A percentile compares a stretch with the other conserved stretches of the same genome.
phyloP scores from a whole-genome alignment of 345 rosid species.

The Garcia nutans region DNA sequence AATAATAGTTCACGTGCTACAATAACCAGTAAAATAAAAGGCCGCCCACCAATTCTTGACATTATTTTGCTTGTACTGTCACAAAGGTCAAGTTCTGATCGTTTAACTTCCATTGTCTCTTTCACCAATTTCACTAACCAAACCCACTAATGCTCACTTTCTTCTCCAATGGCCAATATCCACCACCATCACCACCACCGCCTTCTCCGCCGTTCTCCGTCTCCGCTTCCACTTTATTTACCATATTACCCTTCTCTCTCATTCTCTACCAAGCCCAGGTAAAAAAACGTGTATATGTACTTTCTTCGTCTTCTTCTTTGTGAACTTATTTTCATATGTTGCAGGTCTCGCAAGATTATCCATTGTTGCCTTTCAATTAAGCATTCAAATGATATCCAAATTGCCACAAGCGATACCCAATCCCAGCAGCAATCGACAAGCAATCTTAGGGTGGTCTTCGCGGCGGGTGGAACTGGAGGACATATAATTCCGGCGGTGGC shows the following conservation, averaged over 20 bases:
- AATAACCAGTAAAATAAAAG: too few relatives aligned
- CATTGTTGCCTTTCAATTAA: conserved; percentile 40
- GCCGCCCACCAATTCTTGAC: too few relatives aligned
- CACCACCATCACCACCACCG: conserved; percentile 9
- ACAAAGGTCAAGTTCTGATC: not conserved
- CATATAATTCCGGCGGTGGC: conserved; percentile 78
- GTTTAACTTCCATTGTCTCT: not conserved
- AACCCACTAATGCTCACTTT: conserved; percentile 4
- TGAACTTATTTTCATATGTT: not conserved
- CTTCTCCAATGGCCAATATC: conserved; percentile 8
- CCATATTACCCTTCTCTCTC: conserved; percentile 10
- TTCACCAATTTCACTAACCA: not conserved
- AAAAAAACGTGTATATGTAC: not conserved
- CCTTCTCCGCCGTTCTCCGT: conserved; percentile 7
- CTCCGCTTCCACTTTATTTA: conserved; percentile 14
- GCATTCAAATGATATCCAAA: conserved; percentile 19
- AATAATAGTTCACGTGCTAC: too few relatives aligned
- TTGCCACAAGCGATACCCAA: conserved; percentile 4
- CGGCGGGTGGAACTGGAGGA: conserved; percentile 85
- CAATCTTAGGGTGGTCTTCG: conserved; percentile 51
- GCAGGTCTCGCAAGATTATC: conserved; percentile 22
- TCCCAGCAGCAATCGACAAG: conserved; percentile 3
- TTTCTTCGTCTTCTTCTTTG: not conserved
- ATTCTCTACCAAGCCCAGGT: conserved; percentile 22
- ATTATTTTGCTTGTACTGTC: too few relatives aligned